Conservation (phyloP, 2,329 filamentous ascomycete genomes). For the Huntiella moniliformis region DNA sequence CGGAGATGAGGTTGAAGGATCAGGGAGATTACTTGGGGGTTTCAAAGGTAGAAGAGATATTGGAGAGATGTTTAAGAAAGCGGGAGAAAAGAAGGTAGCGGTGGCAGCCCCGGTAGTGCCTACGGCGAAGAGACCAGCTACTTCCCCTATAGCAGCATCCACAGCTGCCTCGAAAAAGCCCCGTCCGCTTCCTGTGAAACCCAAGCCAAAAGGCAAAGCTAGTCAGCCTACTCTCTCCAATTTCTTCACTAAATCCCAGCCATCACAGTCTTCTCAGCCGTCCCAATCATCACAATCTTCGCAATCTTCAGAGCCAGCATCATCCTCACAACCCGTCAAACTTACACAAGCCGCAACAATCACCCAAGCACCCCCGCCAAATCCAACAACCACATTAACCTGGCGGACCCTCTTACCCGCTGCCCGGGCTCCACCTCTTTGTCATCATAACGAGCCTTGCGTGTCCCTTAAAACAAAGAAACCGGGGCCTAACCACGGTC, state of each 20-base stretch:
- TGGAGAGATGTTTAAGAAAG: constrained; percentile 65
- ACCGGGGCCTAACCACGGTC: constrained; percentile 59
- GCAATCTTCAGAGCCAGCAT: background rate
- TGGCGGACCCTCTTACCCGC: constrained; percentile 62
- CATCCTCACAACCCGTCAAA: constrained; percentile 10
- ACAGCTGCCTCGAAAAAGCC: too few species aligned
- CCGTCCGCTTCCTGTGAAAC: too few species aligned
- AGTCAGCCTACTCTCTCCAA: constrained; percentile 42
- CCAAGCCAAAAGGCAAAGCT: constrained; percentile 19
- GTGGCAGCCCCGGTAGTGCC: constrained; percentile 12
- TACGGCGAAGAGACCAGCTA: constrained; percentile 14
- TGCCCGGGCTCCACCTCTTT: constrained; percentile 20
- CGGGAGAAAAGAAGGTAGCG: constrained; percentile 4
- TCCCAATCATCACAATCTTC: background rate
- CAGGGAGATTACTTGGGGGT: constrained; percentile 68
- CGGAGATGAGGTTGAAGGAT: constrained; percentile 52
- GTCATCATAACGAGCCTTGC: constrained; percentile 79
- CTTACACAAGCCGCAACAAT: constrained; percentile 16
- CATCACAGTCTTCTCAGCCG: constrained; percentile 22
- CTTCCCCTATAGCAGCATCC: background rate
- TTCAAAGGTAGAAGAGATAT: constrained; percentile 74
- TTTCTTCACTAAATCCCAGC: constrained; percentile 45
- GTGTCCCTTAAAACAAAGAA: constrained; percentile 75
- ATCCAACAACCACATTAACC: constrained; percentile 30
- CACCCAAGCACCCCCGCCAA: constrained; percentile 52